Base-by-base conservation (phyloP, 805 yeast species). In the Yarrowia sp. region DNA sequence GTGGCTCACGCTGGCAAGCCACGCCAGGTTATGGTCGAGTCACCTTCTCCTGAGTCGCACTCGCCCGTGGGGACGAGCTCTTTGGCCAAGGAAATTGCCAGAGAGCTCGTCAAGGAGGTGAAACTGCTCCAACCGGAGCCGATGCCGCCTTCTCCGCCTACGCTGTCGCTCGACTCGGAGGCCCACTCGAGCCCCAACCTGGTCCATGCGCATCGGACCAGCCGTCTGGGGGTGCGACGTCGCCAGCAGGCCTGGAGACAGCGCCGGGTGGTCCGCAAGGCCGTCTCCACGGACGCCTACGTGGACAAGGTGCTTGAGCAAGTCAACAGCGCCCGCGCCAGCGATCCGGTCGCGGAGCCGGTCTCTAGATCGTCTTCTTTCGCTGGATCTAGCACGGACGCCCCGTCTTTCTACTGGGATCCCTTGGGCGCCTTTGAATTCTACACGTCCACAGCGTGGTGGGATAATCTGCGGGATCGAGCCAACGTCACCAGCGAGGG, bases 181-280 rank as follows among this genome's bases (percentile, higher is more conserved):
- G 19, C 27, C 2, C 24, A 44, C 1, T 12, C 33, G 10, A 46
- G 36, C 8, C 53, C 53, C 13, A 19, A 5, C 6, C 29, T 29
- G 16, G 25, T 4, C 16, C 35, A 19, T 2, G 53, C 16, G 2
- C 27, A n/a, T 9, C 55, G 38, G n/a, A 3, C 25, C 4, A 27
- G 55, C 38, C 55, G 55, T 3, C 38, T 47, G 13, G n/a, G 55
- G 1, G 55, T 47, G 9, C 55, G 55, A 1, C 55, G 55, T 31
- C 55, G 55, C 38, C 55, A 47, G 55, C 38, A 47, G 55, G 55
- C 55, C 38, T 47, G 55, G 55, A 47, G 55, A 32, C 55, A 47
- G 22, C 55, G 55, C 7, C 38, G 55, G 22, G 55, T 22, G n/a
- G 27, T 31, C 6, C 55, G 55, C 4, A 47, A 47, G 38, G 36